Evolutionary conservation across 164 flowering plant species (phyloP).

Genomic region (Chloranthus sessilifolius): DNA sequence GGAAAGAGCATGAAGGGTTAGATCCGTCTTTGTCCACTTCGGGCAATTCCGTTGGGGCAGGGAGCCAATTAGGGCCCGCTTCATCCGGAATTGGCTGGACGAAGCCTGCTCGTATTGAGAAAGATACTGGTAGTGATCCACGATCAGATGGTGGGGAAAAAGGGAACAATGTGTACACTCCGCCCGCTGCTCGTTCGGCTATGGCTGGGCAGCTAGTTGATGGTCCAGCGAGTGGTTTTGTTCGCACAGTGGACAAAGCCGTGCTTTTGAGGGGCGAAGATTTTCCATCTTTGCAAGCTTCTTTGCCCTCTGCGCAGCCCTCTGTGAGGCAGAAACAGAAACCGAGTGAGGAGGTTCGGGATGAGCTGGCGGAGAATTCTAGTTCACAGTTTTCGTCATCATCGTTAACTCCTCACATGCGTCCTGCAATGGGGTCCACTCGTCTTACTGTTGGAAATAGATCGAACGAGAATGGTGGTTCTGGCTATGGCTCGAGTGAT

Average conservation of each 20-base stretch:
- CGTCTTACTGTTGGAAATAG: constrained; percentile 22
- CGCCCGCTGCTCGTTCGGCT: constrained; percentile 53
- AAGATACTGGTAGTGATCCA: constrained; percentile 29
- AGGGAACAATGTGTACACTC: constrained; percentile 44
- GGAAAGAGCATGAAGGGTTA: constrained; percentile 83
- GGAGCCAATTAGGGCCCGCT: constrained; percentile 57
- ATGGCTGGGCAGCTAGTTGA: constrained; percentile 17
- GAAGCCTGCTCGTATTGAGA: constrained; percentile 55
- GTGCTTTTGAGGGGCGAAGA: constrained; percentile 88
- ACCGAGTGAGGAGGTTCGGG: constrained; percentile 24
- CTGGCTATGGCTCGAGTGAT: constrained; percentile 14
- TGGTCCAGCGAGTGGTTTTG: constrained; percentile 11
- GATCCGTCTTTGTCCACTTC: constrained; percentile 48
- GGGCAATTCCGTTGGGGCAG: constrained; percentile 43
- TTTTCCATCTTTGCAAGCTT: constrained; percentile 77
- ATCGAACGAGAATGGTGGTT: constrained; percentile 23
- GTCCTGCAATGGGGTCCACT: constrained; percentile 33
- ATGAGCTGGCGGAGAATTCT: constrained; percentile 30
- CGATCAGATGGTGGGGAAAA: constrained; percentile 24
- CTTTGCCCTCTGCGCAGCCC: constrained; percentile 38
- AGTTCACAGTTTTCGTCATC: constrained; percentile 16
- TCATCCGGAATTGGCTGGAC: constrained; percentile 87
- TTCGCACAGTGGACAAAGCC: constrained; percentile 37
- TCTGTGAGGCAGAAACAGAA: constrained; percentile 52
- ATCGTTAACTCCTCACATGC: constrained; percentile 42